phyloP scores from a whole-genome alignment of 495 filamentous ascomycete genomes.

The Podospora comata region DNA sequence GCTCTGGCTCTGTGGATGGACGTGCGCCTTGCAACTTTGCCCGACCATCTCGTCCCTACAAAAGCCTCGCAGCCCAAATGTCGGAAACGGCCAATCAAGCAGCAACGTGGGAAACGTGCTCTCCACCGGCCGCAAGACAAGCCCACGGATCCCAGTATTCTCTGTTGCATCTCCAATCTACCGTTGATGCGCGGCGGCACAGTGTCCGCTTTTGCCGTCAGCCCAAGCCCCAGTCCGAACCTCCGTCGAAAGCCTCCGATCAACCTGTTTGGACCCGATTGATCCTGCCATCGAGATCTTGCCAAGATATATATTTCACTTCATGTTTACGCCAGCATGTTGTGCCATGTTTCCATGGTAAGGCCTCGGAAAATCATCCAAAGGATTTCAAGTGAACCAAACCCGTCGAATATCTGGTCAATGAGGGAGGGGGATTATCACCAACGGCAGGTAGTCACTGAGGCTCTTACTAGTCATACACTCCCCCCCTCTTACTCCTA shows the following conservation, averaged over 20 bases:
- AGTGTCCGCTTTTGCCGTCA: constrained; percentile 5
- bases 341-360: background rate
- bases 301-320: background rate
- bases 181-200: background rate
- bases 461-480: background rate
- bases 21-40: background rate
- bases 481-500: background rate
- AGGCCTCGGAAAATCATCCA: background rate
- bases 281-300: background rate
- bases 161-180: background rate
- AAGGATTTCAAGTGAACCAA: background rate
- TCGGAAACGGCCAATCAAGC: constrained; percentile 33
- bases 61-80: constrained; percentile 14
- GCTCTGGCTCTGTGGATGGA: background rate
- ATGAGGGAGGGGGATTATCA: background rate
- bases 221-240: background rate
- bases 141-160: background rate
- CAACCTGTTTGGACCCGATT: no score
- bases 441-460: background rate
- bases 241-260: background rate
- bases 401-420: background rate
- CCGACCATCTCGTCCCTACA: constrained; percentile 20
- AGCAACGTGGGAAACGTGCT: constrained; percentile 40
- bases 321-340: background rate
- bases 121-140: constrained; percentile 16